A percentile compares a stretch with the other conserved stretches of the same genome.
Conservation (phyloP, 1,284 basidiomycete species). For the Tilletia horrida region DNA sequence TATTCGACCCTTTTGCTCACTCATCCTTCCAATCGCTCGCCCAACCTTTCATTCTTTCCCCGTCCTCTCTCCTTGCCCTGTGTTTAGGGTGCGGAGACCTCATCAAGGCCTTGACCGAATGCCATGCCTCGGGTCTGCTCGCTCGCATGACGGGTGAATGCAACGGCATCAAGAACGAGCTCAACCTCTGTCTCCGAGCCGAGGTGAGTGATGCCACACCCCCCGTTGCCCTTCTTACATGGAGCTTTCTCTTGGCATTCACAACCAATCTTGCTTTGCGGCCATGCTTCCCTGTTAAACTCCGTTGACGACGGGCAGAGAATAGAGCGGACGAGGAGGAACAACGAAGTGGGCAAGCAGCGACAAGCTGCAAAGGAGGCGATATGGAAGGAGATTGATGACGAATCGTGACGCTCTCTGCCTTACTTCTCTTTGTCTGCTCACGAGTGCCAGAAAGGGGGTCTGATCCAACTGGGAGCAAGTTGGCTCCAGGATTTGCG, state of each 20-base stretch:
- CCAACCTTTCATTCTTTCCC: neutral
- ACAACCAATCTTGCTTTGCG: neutral
- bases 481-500: no score
- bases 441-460: no score
- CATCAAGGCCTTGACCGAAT: constrained; percentile 37
- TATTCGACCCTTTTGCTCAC: no score
- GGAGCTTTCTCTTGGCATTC: neutral
- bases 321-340: constrained; percentile 29
- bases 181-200: constrained; percentile 39
- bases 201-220: constrained; percentile 30
- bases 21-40: no score
- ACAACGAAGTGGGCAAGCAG: constrained; percentile 28
- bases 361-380: constrained; percentile 33
- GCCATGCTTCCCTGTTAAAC: no score
- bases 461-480: no score
- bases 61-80: neutral
- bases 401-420: constrained; percentile 23
- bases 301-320: constrained; percentile 25
- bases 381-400: constrained; percentile 36
- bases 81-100: constrained; percentile 35
- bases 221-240: neutral
- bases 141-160: constrained; percentile 39
- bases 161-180: constrained; percentile 40
- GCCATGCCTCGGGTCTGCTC: constrained; percentile 33
- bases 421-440: no score